phyloP scores from a whole-genome alignment of 2,329 filamentous ascomycete species.

The Xylaria sp. region DNA sequence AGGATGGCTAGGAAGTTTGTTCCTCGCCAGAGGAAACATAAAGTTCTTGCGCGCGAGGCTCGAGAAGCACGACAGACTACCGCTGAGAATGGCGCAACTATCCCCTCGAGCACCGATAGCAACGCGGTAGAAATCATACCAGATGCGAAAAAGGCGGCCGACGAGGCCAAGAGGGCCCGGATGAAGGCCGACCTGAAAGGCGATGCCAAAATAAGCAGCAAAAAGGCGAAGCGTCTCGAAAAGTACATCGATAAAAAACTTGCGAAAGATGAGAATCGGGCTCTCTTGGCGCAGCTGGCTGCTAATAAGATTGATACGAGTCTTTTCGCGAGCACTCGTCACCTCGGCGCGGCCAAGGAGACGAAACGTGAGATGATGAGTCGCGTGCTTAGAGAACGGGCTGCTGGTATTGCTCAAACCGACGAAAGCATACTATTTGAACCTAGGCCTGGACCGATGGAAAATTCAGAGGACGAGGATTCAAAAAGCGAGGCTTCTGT shows the following conservation, averaged over 20 bases:
- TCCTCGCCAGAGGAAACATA: constrained; percentile 74
- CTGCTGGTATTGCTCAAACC: constrained; percentile 70
- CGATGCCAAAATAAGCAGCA: constrained; percentile 68
- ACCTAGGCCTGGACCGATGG: constrained; percentile 51
- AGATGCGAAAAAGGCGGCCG: constrained; percentile 56
- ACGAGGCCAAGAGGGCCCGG: constrained; percentile 65
- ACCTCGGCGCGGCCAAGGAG: constrained; percentile 77
- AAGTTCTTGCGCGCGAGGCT: constrained; percentile 72
- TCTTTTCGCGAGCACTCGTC: constrained; percentile 80
- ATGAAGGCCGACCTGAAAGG: constrained; percentile 65
- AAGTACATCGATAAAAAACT: constrained; percentile 89
- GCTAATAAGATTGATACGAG: constrained; percentile 83
- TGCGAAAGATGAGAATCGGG: constrained; percentile 90
- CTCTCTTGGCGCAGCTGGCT: constrained; percentile 84
- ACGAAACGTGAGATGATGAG: constrained; percentile 76
- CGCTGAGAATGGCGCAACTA: constrained; percentile 54
- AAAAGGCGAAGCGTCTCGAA: constrained; percentile 74
- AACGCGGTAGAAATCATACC: constrained; percentile 67
- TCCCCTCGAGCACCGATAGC: constrained; percentile 55
- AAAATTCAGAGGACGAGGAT: constrained; percentile 50
- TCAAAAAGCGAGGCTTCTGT: constrained; percentile 41
- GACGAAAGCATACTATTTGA: constrained; percentile 66
- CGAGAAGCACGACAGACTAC: constrained; percentile 63
- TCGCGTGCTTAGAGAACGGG: constrained; percentile 71
- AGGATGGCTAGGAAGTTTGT: constrained; percentile 68